Conservation (phyloP, 495 filamentous ascomycete genomes). For the Talaromyces thailandensis region DNA sequence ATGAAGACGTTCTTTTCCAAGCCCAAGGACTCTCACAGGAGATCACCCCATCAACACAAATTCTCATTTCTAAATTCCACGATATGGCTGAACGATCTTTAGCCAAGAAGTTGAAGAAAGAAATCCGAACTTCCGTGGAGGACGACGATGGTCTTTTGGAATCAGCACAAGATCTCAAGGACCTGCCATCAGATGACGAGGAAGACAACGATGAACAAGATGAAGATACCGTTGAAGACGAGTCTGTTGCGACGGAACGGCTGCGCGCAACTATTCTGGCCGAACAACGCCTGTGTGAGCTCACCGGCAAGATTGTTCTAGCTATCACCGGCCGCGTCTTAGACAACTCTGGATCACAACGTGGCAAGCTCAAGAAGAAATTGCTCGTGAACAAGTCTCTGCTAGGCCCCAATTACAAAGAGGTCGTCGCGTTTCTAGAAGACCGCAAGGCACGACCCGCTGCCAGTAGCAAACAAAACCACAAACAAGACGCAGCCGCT, state of each 20-base stretch:
- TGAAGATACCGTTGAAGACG: conserved; percentile 43
- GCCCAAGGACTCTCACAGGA: conserved; percentile 56
- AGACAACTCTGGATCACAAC: conserved; percentile 48
- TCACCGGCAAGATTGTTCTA: conserved; percentile 74
- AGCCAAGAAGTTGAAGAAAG: conserved; percentile 57
- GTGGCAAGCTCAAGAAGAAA: conserved; percentile 52
- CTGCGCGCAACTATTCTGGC: conserved; percentile 55
- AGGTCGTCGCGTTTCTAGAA: conserved; percentile 67
- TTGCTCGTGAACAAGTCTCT: conserved; percentile 56
- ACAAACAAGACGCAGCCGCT: conserved; percentile 35
- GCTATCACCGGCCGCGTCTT: conserved; percentile 64
- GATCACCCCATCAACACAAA: conserved; percentile 46
- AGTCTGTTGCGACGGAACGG: conserved; percentile 40
- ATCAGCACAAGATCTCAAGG: conserved; percentile 33
- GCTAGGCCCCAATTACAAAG: conserved; percentile 67
- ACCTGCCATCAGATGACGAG: conserved; percentile 31
- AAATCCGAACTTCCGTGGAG: conserved; percentile 47
- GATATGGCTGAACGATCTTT: conserved; percentile 62
- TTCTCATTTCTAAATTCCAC: conserved; percentile 64
- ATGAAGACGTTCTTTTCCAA: conserved; percentile 39
- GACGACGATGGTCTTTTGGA: conserved; percentile 55
- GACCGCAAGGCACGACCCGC: conserved; percentile 44
- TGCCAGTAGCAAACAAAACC: conserved; percentile 30
- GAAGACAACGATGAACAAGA: conserved; percentile 53
- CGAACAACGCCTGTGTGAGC: conserved; percentile 75